These are phyloP conservation scores for Mikania micrantha DNA, from an alignment of 129 eudicot species.

Conservation along the genomic window DNA sequence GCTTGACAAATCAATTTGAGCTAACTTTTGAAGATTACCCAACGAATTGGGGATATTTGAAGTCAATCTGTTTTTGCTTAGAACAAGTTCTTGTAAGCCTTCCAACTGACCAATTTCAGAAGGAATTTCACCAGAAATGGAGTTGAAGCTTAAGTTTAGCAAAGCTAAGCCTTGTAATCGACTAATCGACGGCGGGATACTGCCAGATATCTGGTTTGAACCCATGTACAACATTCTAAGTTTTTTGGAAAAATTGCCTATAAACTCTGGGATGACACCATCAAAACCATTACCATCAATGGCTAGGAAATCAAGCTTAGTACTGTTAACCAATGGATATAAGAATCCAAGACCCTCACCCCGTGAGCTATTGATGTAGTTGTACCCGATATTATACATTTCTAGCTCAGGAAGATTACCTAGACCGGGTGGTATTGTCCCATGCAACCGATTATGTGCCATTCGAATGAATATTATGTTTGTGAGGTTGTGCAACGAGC, in stretches of 20 bases:
- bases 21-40: slow-evolving; percentile 38
- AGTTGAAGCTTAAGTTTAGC: slow-evolving; percentile 38
- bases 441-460: slow-evolving; percentile 48
- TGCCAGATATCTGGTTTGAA: slow-evolving; percentile 37
- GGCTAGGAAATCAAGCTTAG: slow-evolving; percentile 52
- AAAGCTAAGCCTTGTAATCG: slow-evolving; percentile 37
- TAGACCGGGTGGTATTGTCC: slow-evolving; percentile 58
- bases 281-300: slow-evolving; percentile 50
- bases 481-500: slow-evolving; percentile 62
- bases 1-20: slow-evolving; percentile 38
- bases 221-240: slow-evolving; percentile 53
- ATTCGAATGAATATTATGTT: slow-evolving; percentile 48
- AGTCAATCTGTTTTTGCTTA: slow-evolving; percentile 37
- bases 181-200: slow-evolving; percentile 46
- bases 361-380: slow-evolving; percentile 33
- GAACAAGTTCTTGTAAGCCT: slow-evolving; percentile 32
- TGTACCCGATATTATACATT: slow-evolving; percentile 63
- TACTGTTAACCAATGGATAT: slow-evolving; percentile 42
- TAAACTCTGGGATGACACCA: slow-evolving; percentile 58
- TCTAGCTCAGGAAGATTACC: slow-evolving; percentile 53
- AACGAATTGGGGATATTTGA: slow-evolving; percentile 45
- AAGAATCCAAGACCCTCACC: slow-evolving; percentile 45
- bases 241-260: slow-evolving; percentile 51
- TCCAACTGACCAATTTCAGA: slow-evolving; percentile 39
- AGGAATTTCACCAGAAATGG: slow-evolving; percentile 44